Conservation (phyloP, 106 monocot genomes). For the Posidonia australis region DNA sequence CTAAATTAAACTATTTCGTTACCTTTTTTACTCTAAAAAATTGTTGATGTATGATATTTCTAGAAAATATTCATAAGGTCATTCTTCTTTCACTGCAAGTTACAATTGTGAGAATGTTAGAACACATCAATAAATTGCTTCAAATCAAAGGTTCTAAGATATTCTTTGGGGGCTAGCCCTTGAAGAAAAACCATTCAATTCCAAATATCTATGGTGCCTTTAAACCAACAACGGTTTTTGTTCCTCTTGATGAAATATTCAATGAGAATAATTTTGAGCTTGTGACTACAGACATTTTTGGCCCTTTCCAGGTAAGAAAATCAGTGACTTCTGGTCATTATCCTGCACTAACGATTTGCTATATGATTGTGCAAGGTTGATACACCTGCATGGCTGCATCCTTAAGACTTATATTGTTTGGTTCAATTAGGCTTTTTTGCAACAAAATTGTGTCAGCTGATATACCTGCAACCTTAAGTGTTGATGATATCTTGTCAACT, state of each 20-base stretch:
- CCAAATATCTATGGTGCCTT: slow-evolving; percentile 86
- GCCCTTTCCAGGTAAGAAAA: slow-evolving; percentile 83
- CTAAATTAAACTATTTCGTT: no score
- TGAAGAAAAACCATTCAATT: slow-evolving; percentile 83
- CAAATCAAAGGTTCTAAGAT: slow-evolving; percentile 83
- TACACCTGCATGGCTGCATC: no score
- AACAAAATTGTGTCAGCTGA: no score
- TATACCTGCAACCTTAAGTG: no score
- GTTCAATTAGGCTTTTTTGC: no score
- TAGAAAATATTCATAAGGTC: background rate
- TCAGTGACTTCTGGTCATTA: no score
- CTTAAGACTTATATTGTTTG: no score
- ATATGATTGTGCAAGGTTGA: no score
- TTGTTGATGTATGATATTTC: no score
- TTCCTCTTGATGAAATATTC: slow-evolving; percentile 70
- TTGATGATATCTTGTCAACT: no score
- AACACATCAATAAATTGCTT: slow-evolving; percentile 68
- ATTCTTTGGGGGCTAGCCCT: slow-evolving; percentile 77
- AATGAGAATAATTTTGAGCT: slow-evolving; percentile 68
- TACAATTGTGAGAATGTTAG: slow-evolving; percentile 76
- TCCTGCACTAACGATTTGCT: no score
- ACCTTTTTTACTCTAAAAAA: no score
- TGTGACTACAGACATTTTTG: slow-evolving; percentile 89
- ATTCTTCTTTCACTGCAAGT: slow-evolving; percentile 35
- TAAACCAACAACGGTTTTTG: slow-evolving; percentile 83